phyloP scores from a whole-genome alignment of 768 basidiomycete genomes.

The Tulasnella sp. region DNA sequence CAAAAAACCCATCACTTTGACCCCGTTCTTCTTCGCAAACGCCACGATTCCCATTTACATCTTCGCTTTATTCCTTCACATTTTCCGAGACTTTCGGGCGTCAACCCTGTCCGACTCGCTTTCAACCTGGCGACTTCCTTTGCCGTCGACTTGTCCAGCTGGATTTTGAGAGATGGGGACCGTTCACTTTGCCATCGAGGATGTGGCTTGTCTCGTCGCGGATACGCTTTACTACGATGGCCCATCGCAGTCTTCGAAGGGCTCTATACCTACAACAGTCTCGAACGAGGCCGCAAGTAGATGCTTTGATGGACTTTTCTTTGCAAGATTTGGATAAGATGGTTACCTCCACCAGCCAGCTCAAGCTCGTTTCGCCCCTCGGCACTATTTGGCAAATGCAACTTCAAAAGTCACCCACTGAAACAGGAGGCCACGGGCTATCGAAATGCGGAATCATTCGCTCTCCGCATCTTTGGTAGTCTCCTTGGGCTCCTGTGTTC shows the following conservation, averaged over 20 bases:
- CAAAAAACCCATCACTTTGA: neutral
- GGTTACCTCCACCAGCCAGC: neutral
- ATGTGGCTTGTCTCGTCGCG: neutral
- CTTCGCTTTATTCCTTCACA: neutral
- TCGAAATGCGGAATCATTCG: neutral
- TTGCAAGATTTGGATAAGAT: neutral
- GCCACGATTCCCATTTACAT: slow-evolving; percentile 2
- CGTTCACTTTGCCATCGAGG: neutral
- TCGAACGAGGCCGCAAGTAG: neutral
- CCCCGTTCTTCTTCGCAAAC: slow-evolving; percentile 3
- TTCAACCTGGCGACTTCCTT: slow-evolving; percentile 13
- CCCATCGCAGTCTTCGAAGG: neutral
- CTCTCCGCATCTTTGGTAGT: neutral
- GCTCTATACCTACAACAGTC: neutral
- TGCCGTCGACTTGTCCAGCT: neutral
- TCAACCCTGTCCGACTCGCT: neutral
- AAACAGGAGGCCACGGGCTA: neutral
- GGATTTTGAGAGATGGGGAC: slow-evolving; percentile 3
- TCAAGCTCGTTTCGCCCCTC: neutral
- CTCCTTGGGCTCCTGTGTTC: neutral
- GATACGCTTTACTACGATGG: neutral
- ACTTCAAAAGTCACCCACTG: neutral
- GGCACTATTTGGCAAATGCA: neutral
- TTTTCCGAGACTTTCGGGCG: neutral
- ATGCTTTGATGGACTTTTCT: neutral